Evolutionary conservation across 2,329 filamentous ascomycete species (phyloP).

Genomic region (Massarina eburnea): DNA sequence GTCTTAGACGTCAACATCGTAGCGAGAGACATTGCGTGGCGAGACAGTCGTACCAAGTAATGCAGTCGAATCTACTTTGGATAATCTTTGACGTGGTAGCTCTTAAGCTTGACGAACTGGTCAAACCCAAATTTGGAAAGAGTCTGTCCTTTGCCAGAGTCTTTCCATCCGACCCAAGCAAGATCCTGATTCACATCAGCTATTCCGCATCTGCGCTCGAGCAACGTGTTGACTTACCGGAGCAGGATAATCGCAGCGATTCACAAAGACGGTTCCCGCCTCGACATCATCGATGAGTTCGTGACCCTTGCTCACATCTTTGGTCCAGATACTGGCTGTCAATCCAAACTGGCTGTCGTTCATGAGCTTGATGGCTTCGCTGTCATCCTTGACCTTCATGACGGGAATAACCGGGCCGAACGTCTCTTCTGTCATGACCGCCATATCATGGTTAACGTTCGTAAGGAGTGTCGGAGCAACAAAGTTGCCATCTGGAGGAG

Average conservation of each 20-base stretch:
- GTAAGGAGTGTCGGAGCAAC: slow-evolving; percentile 83
- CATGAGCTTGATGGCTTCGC: slow-evolving; percentile 82
- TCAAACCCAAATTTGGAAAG: slow-evolving; percentile 90
- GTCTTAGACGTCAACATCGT: slow-evolving; percentile 4
- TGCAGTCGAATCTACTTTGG: slow-evolving; percentile 50
- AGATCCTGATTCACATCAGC: slow-evolving; percentile 64
- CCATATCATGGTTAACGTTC: slow-evolving; percentile 78
- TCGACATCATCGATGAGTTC: slow-evolving; percentile 79
- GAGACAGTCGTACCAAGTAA: slow-evolving; percentile 13
- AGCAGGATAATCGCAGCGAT: slow-evolving; percentile 88
- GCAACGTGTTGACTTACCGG: slow-evolving; percentile 64
- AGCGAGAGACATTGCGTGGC: slow-evolving; percentile 20
- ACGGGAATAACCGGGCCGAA: slow-evolving; percentile 92
- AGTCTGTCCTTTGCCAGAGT: slow-evolving; percentile 89
- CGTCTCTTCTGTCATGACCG: slow-evolving; percentile 89
- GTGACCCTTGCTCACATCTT: slow-evolving; percentile 74
- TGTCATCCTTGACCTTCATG: slow-evolving; percentile 79
- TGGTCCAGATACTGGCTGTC: slow-evolving; percentile 97
- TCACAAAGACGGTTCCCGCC: slow-evolving; percentile 94
- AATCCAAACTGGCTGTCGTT: slow-evolving; percentile 94
- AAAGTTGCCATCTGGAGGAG: slow-evolving; percentile 80
- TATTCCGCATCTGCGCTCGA: not conserved
- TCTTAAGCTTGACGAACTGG: slow-evolving; percentile 95
- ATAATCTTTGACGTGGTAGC: slow-evolving; percentile 86
- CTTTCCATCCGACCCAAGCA: slow-evolving; percentile 98